Evolutionary conservation across 352 stramenopile genomes (phyloP).

Genomic region (Globisporangium lucens): DNA sequence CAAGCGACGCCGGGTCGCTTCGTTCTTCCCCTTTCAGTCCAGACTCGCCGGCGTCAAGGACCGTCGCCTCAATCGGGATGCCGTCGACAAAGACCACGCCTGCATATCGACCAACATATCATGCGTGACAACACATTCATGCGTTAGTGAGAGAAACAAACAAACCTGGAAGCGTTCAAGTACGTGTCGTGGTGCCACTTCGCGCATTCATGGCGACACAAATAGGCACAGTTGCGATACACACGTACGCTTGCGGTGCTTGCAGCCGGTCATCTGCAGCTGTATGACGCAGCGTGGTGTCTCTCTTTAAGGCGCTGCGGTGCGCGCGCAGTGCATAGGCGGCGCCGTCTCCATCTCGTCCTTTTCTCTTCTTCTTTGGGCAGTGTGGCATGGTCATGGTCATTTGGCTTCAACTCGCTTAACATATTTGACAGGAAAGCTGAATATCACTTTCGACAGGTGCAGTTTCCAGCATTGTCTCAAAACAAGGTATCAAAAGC

Average conservation of each 20-base stretch:
- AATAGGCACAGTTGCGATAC: neutral
- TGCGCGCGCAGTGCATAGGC: neutral
- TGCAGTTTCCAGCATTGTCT: neutral
- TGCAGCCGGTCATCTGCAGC: conserved; percentile 44
- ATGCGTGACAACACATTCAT: neutral
- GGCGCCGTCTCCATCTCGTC: neutral
- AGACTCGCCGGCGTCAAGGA: conserved; percentile 47
- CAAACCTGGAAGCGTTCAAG: neutral
- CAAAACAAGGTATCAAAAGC: neutral
- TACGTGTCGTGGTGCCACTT: neutral
- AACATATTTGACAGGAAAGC: neutral
- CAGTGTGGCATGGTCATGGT: neutral
- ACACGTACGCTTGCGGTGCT: conserved; percentile 49
- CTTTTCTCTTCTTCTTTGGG: neutral
- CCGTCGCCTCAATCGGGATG: conserved; percentile 64
- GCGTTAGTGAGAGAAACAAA: neutral
- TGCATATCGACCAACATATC: conserved; percentile 12
- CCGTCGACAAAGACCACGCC: conserved; percentile 70
- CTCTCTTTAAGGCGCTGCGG: neutral
- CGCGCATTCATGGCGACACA: neutral
- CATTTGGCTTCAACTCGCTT: neutral
- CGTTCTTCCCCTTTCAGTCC: conserved; percentile 36
- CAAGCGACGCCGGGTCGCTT: conserved; percentile 37
- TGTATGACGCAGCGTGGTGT: neutral
- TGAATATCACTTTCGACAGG: neutral